Evolutionary conservation across 129 eudicot species (phyloP).

Genomic region (Escallonia rubra): DNA sequence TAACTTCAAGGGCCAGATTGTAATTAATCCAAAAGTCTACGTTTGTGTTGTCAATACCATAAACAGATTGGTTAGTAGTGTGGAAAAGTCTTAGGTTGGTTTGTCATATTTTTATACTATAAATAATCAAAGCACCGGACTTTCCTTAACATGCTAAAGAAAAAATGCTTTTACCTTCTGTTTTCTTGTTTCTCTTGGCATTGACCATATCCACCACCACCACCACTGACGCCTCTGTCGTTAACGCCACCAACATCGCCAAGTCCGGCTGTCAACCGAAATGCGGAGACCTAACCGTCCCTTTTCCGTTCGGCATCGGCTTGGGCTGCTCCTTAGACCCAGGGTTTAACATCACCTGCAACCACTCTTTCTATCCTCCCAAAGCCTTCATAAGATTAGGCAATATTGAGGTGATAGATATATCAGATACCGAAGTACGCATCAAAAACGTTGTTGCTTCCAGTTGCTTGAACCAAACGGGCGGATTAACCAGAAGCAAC

Average conservation of each 20-base stretch:
- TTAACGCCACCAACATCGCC: constrained; percentile 13
- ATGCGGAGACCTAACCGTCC: constrained; percentile 26
- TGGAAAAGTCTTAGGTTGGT: too few species aligned
- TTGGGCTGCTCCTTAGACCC: constrained; percentile 20
- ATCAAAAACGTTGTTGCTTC: constrained; percentile 11
- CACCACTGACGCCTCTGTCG: neutral
- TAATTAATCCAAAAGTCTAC: too few species aligned
- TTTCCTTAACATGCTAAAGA: too few species aligned
- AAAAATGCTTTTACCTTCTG: too few species aligned
- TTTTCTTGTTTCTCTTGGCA: too few species aligned
- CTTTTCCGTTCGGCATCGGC: constrained; percentile 24
- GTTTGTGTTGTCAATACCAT: too few species aligned
- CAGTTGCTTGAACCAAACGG: constrained; percentile 11
- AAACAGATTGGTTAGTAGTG: too few species aligned
- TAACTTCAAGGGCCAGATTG: too few species aligned
- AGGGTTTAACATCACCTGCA: constrained; percentile 7
- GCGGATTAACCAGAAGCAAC: neutral
- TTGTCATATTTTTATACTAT: too few species aligned
- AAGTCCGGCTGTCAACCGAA: constrained; percentile 13
- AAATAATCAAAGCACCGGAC: too few species aligned
- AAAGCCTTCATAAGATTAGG: constrained; percentile 13
- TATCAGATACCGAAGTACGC: constrained; percentile 26
- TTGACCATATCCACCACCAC: neutral
- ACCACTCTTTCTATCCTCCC: constrained; percentile 14
- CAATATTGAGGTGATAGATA: constrained; percentile 1